Conservation (phyloP, 108 stramenopile genomes). For the Ochromonas danica region DNA sequence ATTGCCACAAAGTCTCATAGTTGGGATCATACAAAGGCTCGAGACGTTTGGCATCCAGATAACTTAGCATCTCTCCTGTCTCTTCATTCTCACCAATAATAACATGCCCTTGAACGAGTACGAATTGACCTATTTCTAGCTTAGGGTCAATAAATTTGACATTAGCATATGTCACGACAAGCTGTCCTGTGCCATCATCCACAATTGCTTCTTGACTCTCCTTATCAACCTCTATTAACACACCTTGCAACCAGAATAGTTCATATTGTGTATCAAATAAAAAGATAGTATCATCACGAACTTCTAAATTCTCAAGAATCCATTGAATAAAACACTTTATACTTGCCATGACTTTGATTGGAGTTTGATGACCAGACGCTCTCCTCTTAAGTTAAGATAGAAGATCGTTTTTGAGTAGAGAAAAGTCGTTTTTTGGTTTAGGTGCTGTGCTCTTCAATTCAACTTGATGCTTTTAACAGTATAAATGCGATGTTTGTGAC, state of each 20-base stretch:
- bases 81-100: slow-evolving; percentile 2
- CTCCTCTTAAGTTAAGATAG: no score
- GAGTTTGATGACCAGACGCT: no score
- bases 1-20: background rate
- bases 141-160: background rate
- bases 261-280: background rate
- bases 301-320: background rate
- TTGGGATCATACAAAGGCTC: background rate
- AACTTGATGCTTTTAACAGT: no score
- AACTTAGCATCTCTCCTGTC: background rate
- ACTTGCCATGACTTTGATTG: no score
- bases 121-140: background rate
- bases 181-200: background rate
- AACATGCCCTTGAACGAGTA: background rate
- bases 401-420: no score
- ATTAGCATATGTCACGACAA: background rate
- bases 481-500: no score
- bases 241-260: slow-evolving; percentile 6
- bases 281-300: background rate
- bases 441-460: no score
- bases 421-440: no score
- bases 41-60: background rate
- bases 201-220: background rate
- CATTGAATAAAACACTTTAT: background rate
- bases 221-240: background rate